These are phyloP conservation scores for Solidago caesia DNA, from an alignment of 129 eudicot genomes.

Conservation along the genomic window DNA sequence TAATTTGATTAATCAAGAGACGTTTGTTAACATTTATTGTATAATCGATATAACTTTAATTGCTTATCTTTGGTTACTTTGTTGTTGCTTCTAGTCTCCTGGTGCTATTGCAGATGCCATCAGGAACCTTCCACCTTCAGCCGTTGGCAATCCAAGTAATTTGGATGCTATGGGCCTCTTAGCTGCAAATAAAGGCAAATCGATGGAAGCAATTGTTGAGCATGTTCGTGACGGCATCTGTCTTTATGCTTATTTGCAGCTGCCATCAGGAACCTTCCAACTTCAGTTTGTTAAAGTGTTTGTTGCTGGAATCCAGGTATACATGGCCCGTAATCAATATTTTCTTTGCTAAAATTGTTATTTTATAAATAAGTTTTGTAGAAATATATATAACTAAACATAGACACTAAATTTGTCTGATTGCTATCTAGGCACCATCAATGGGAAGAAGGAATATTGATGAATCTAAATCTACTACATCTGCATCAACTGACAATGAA, in stretches of 20 bases:
- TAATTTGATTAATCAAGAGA: not conserved
- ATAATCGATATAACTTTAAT: no score
- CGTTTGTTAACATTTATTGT: no score
- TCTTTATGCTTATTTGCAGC: conserved; percentile 65
- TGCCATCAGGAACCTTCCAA: conserved; percentile 45
- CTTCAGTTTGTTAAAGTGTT: conserved; percentile 91
- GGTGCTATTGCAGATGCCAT: conserved; percentile 86
- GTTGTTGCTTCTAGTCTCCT: conserved; percentile 52
- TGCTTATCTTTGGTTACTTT: conserved; percentile 3
- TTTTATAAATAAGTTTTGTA: not conserved
- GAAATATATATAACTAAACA: no score
- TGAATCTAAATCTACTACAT: conserved; percentile 34
- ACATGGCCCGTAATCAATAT: no score
- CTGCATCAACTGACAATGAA: conserved; percentile 52
- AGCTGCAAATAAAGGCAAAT: conserved; percentile 67
- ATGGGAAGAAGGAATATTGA: conserved; percentile 76
- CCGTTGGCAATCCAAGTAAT: conserved; percentile 77
- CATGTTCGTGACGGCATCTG: conserved; percentile 97
- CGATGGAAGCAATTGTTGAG: conserved; percentile 89
- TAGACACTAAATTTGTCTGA: not conserved
- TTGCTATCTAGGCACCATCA: conserved; percentile 65
- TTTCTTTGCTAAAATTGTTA: not conserved
- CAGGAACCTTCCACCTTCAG: conserved; percentile 91
- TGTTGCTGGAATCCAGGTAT: conserved; percentile 93
- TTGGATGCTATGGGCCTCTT: conserved; percentile 69